Base-by-base conservation (phyloP, 2,329 filamentous ascomycete genomes). In the Alternaria infectoria region DNA sequence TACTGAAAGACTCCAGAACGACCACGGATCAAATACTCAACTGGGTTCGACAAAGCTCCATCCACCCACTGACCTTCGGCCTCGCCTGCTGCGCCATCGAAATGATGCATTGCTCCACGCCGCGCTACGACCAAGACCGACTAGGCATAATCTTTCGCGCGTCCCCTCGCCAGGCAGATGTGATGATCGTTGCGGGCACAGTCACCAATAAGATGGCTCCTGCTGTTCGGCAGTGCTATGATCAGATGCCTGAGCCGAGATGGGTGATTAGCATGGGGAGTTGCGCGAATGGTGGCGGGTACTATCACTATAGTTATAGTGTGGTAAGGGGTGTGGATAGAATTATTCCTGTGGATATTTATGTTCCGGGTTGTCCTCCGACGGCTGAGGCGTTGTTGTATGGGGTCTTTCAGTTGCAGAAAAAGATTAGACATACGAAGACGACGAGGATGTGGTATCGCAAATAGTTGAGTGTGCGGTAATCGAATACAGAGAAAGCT, bases 161-260 rank as follows among this genome's bases (percentile, higher is more conserved):
- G 59, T 95, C 92, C 11, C 93, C 93, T 6, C 90, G 93, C 67
- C 93, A 96, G 82, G 93, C 92, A 59, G 93, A 97, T 80, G 91
- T 97, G 69, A 96, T 97, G 93, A 96, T 97, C 75, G 93, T 97
- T 23, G 93, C 93, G 17, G 93, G 93, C 60, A 97, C 93, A 25
- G 87, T 97, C 65, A 96, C 93, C 71, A 97, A 97, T 86, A 97
- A 97, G 85, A 97, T 97, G 93, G 93, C 93, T 1, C 92, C 93
- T 2, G 93, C 93, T 36, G 83, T 97, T 77, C 87, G 93, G 80
- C 92, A 95, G 82, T 90, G 96, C 65, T 97, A 97, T 83, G 93
- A 97, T 81, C 93, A 97, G 85, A 97, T 97, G 93, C 93, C 93
- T 28, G 93, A 97, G 25, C 93, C 93, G 23, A 88, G 91, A 76